Conservation (phyloP, 1,284 basidiomycete genomes). For the Papiliotrema fonsecae region DNA sequence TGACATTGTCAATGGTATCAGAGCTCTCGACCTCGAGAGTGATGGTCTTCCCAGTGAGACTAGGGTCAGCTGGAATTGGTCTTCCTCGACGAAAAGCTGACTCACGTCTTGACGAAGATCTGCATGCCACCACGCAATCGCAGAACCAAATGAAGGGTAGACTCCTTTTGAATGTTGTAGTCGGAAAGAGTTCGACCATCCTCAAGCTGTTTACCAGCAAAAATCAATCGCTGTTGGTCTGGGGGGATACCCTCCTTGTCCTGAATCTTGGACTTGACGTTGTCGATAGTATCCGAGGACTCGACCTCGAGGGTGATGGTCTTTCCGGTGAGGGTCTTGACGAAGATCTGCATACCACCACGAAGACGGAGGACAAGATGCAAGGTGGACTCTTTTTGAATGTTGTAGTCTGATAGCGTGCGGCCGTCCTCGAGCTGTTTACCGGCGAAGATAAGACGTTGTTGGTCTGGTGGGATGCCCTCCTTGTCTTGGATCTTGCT, state of each 20-base stretch:
- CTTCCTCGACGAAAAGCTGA: no score
- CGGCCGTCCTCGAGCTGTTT: constrained; percentile 97
- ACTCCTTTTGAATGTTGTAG: constrained; percentile 96
- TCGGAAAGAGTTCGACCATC: constrained; percentile 84
- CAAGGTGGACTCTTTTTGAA: constrained; percentile 93
- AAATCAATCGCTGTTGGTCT: constrained; percentile 96
- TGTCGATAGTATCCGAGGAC: constrained; percentile 88
- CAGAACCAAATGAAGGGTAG: constrained; percentile 91
- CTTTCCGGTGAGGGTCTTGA: constrained; percentile 98
- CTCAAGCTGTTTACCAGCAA: constrained; percentile 97
- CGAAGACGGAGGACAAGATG: constrained; percentile 86
- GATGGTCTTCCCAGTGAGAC: constrained; percentile 98
- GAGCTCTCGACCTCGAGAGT: constrained; percentile 82
- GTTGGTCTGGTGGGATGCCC: constrained; percentile 86
- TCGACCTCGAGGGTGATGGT: constrained; percentile 93
- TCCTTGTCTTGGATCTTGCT: constrained; percentile 58
- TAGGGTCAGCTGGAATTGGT: constrained; percentile 50
- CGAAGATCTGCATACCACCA: constrained; percentile 90
- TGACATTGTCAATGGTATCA: constrained; percentile 97
- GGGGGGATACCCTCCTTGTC: constrained; percentile 80
- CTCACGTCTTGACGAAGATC: constrained; percentile 91
- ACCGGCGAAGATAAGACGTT: constrained; percentile 89
- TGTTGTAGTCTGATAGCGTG: constrained; percentile 92
- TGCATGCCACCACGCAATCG: constrained; percentile 82
- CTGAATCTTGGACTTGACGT: constrained; percentile 94